A percentile compares a stretch with the other conserved stretches of the same genome.
phyloP scores from a whole-genome alignment of 2,329 filamentous ascomycete species.

The Aspergillus piperis region DNA sequence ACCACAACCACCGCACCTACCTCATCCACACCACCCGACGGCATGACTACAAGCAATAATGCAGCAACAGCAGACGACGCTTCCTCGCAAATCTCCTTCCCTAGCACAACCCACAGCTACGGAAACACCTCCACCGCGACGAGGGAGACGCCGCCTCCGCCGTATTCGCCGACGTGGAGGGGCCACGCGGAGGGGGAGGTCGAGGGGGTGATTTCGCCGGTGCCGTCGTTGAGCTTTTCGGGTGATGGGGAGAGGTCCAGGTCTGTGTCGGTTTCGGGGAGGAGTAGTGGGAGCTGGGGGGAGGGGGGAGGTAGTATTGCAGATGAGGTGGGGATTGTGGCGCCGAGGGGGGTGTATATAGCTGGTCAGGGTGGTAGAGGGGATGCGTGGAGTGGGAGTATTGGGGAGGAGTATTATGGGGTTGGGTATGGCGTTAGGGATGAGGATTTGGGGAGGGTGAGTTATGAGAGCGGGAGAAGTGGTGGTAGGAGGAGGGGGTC shows the following conservation, averaged over 20 bases:
- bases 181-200: not conserved
- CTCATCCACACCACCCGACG: too few relatives aligned
- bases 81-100: conserved; percentile 45
- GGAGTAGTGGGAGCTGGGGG: not conserved
- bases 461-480: too few relatives aligned
- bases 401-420: too few relatives aligned
- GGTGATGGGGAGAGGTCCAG: conserved; percentile 23
- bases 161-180: conserved; percentile 37
- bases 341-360: conserved; percentile 27
- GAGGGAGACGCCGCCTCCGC: conserved; percentile 44
- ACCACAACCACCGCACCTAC: not conserved
- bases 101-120: conserved; percentile 39
- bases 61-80: conserved; percentile 35
- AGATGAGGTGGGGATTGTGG: conserved; percentile 27
- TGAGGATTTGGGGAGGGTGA: too few relatives aligned
- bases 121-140: conserved; percentile 49
- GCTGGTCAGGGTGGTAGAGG: too few relatives aligned
- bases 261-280: conserved; percentile 14
- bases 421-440: too few relatives aligned
- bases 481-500: too few relatives aligned
- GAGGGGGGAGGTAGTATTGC: too few relatives aligned
- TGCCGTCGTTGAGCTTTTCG: conserved; percentile 35
- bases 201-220: conserved; percentile 21
- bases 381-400: not conserved
- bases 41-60: too few relatives aligned